These are phyloP conservation scores for Moniliophthora roreri DNA, from an alignment of 1,284 basidiomycete species.

Conservation along the genomic window DNA sequence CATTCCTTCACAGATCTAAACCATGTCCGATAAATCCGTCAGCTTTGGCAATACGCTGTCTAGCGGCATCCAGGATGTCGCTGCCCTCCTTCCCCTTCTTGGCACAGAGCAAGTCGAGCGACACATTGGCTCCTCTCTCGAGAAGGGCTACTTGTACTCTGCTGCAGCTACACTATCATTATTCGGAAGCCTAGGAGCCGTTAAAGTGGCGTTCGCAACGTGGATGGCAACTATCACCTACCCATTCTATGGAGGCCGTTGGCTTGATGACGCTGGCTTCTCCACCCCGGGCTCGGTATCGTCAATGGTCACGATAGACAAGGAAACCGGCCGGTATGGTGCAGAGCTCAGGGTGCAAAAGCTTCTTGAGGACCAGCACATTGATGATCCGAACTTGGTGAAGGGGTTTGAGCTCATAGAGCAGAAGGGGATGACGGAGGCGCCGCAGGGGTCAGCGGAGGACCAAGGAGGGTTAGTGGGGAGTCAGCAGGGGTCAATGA, in stretches of 20 bases:
- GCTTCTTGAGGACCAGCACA: background rate
- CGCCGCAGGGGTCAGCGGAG: too few relatives aligned
- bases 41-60: background rate
- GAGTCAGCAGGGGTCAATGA: too few relatives aligned
- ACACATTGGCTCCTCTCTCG: conserved; percentile 8
- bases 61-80: conserved; percentile 6
- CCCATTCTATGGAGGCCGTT: background rate
- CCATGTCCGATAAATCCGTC: background rate
- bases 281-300: background rate
- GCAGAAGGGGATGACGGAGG: background rate
- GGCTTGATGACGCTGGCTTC: conserved; percentile 3
- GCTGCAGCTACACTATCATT: conserved; percentile 10
- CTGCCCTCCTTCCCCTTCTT: conserved; percentile 10
- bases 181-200: conserved; percentile 12
- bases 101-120: conserved; percentile 11
- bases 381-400: background rate
- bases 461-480: too few relatives aligned
- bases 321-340: background rate
- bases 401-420: background rate
- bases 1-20: too few relatives aligned
- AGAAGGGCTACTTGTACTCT: conserved; percentile 10
- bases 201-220: conserved; percentile 5
- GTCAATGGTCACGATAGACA: background rate
- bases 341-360: background rate
- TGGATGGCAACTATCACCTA: conserved; percentile 2